Evolutionary conservation across 805 yeast species (phyloP).

Genomic region (Kodamaea leandrae): DNA sequence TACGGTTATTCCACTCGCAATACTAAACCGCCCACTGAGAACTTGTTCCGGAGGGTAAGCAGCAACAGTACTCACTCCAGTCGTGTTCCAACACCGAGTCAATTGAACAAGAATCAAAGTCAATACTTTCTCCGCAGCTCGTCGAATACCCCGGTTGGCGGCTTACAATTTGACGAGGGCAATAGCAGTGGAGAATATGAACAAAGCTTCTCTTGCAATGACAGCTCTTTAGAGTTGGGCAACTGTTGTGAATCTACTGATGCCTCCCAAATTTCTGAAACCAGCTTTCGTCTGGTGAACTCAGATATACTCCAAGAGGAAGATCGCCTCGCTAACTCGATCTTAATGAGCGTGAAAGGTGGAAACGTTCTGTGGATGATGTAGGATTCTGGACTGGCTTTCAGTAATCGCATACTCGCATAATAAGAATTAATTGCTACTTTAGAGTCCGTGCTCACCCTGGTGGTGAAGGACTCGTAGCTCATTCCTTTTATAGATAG

Average conservation of each 20-base stretch:
- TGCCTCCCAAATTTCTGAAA: not conserved
- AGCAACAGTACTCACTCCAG: not conserved
- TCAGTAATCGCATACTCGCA: not conserved
- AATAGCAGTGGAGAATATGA: not conserved
- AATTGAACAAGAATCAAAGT: too few relatives aligned
- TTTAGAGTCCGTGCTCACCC: too few relatives aligned
- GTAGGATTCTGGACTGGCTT: not conserved
- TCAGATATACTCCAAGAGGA: not conserved
- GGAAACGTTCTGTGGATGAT: constrained; percentile 1
- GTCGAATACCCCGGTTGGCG: not conserved
- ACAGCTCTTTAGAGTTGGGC: not conserved
- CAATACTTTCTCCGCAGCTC: too few relatives aligned
- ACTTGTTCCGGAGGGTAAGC: not conserved
- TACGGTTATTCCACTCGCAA: not conserved
- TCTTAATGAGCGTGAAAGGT: not conserved
- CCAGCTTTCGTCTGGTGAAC: not conserved
- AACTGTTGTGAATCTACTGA: not conserved
- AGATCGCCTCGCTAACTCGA: not conserved
- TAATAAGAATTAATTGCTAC: not conserved
- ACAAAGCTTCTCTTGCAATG: not conserved
- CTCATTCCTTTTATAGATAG: too few relatives aligned
- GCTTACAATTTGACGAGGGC: not conserved
- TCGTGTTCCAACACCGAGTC: too few relatives aligned
- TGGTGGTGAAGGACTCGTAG: too few relatives aligned
- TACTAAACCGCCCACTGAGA: too few relatives aligned